phyloP scores from a whole-genome alignment of 768 basidiomycete genomes.

The Phaeolepiota aurea region DNA sequence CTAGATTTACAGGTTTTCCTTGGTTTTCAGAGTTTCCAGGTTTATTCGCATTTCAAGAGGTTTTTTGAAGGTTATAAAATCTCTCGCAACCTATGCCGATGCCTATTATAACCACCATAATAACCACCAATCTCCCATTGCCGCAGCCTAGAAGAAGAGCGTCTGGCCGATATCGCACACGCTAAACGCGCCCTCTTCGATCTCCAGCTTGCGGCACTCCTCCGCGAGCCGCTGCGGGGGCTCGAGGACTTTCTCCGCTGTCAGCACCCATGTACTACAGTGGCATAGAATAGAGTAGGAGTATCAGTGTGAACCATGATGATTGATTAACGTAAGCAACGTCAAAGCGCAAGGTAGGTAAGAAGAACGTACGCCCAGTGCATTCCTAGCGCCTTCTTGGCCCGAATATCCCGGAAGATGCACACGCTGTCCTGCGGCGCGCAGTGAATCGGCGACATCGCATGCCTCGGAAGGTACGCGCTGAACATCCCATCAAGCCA shows the following conservation, averaged over 20 bases:
- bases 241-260: constrained; percentile 48
- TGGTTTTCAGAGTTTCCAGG: too few species aligned
- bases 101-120: too few species aligned
- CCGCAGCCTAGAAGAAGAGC: constrained; percentile 15
- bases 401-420: constrained; percentile 55
- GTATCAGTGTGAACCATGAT: too few species aligned
- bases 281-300: background rate
- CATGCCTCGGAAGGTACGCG: constrained; percentile 46
- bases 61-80: too few species aligned
- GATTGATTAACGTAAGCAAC: too few species aligned
- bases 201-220: constrained; percentile 41
- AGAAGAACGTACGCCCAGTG: constrained; percentile 51
- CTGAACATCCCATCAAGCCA: constrained; percentile 20
- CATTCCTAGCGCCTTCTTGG: constrained; percentile 57
- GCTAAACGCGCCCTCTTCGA: constrained; percentile 47
- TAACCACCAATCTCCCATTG: too few species aligned
- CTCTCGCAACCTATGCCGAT: too few species aligned
- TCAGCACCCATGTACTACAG: constrained; percentile 43
- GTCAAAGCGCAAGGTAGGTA: background rate
- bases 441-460: constrained; percentile 56
- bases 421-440: constrained; percentile 62
- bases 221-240: constrained; percentile 46
- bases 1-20: too few species aligned
- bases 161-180: constrained; percentile 61
- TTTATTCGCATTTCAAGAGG: too few species aligned